Percentiles rank a stretch among this genome's conserved stretches.
These are phyloP conservation scores for Talaromyces amestolkiae DNA, from an alignment of 2,329 filamentous ascomycete genomes.

Conservation along the genomic window DNA sequence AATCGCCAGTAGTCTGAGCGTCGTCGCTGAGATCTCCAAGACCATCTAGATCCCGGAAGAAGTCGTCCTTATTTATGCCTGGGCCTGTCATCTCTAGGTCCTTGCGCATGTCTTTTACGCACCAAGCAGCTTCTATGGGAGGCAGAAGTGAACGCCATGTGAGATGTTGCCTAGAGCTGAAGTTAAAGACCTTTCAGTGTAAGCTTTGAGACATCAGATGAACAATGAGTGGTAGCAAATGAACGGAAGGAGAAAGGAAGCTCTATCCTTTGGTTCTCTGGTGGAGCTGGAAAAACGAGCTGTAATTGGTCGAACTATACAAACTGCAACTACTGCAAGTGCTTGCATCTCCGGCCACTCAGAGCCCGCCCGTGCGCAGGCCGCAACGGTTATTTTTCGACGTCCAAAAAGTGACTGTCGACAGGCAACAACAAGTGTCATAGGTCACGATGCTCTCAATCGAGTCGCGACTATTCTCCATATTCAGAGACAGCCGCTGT, in stretches of 20 bases:
- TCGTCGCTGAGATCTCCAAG: constrained; percentile 31
- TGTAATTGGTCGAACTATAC: constrained; percentile 11
- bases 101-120: neutral
- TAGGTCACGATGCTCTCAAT: constrained; percentile 21
- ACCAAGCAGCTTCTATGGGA: neutral
- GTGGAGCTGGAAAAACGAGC: neutral
- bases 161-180: constrained; percentile 14
- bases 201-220: neutral
- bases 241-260: neutral
- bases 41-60: constrained; percentile 38
- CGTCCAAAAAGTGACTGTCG: constrained; percentile 6
- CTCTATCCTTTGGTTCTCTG: neutral
- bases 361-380: neutral
- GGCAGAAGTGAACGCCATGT: constrained; percentile 11
- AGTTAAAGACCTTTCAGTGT: neutral
- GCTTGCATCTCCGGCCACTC: constrained; percentile 1
- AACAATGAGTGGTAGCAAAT: neutral
- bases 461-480: constrained; percentile 23
- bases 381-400: constrained; percentile 21
- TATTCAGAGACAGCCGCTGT: constrained; percentile 31
- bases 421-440: constrained; percentile 4
- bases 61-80: constrained; percentile 21
- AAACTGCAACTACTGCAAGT: constrained; percentile 10
- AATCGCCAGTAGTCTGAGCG: constrained; percentile 22
- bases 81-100: neutral